These are phyloP conservation scores for Starmera stellimalicola DNA, from an alignment of 1,139 yeast species.

Conservation along the genomic window DNA sequence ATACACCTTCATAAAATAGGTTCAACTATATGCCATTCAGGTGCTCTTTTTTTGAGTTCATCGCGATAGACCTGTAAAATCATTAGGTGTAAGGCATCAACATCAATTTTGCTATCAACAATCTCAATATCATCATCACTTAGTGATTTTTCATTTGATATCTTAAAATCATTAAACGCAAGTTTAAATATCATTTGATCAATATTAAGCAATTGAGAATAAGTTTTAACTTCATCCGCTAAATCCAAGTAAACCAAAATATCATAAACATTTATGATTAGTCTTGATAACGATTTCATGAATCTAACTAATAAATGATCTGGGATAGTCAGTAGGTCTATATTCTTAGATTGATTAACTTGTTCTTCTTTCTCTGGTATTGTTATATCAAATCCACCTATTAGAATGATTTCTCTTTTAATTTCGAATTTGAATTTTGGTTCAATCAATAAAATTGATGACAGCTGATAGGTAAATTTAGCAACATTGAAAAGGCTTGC, in stretches of 20 bases:
- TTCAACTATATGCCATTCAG: conserved; percentile 20
- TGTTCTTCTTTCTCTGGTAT: no score
- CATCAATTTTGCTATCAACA: conserved; percentile 1
- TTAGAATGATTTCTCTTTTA: not conserved
- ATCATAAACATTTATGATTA: conserved; percentile 6
- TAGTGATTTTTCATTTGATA: not conserved
- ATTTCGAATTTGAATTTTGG: conserved; percentile 10
- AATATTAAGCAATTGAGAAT: conserved; percentile 9
- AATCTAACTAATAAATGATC: conserved; percentile 1
- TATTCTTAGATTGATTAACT: no score
- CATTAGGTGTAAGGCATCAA: conserved; percentile 3
- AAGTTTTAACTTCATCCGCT: conserved; percentile 4
- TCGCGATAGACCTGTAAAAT: conserved; percentile 1
- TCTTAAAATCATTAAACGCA: conserved; percentile 10
- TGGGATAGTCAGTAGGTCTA: conserved; percentile 6
- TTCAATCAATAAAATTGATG: conserved; percentile 8
- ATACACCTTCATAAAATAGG: no score
- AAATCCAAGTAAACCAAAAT: conserved; percentile 4
- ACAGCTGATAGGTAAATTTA: conserved; percentile 11
- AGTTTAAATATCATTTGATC: conserved; percentile 16
- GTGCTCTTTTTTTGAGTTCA: conserved; percentile 9
- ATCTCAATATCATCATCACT: not conserved
- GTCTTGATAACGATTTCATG: conserved; percentile 8
- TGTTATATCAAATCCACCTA: no score
- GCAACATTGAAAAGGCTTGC: conserved; percentile 9